Evolutionary conservation across 225 moss, liverwort and hornwort genomes (phyloP).

Genomic region (Rhytidiadelphus loreus): DNA sequence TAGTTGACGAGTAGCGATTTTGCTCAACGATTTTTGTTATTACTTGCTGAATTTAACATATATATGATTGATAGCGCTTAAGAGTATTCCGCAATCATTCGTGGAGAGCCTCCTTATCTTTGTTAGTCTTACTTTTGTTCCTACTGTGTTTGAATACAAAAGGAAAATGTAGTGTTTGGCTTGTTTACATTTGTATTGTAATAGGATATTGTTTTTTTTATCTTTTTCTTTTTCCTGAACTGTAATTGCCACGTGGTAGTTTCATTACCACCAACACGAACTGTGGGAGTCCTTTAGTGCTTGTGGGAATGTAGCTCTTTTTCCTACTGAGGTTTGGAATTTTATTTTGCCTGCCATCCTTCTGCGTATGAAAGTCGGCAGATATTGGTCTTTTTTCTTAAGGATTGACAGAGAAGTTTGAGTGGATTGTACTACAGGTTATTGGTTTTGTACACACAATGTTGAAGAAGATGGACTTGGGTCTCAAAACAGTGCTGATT

Average conservation of each 20-base stretch:
- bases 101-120: background rate
- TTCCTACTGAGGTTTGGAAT: background rate
- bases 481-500: constrained; percentile 72
- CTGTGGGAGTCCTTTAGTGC: background rate
- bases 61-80: background rate
- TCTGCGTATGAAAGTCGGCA: background rate
- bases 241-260: background rate
- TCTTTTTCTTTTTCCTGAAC: background rate
- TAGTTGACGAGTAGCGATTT: background rate
- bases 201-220: background rate
- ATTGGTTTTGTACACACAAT: constrained; percentile 89
- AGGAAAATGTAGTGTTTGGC: background rate
- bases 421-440: constrained; percentile 44
- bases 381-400: background rate
- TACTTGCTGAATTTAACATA: background rate
- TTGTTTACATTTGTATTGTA: background rate
- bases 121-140: background rate
- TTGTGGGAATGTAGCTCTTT: background rate
- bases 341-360: background rate
- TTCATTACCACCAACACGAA: background rate
- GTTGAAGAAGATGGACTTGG: constrained; percentile 46
- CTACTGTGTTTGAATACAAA: background rate
- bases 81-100: background rate
- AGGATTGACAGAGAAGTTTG: background rate
- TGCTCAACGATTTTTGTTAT: background rate